These are phyloP conservation scores for Allium sativum DNA, from an alignment of 106 monocot genomes.

Conservation along the genomic window DNA sequence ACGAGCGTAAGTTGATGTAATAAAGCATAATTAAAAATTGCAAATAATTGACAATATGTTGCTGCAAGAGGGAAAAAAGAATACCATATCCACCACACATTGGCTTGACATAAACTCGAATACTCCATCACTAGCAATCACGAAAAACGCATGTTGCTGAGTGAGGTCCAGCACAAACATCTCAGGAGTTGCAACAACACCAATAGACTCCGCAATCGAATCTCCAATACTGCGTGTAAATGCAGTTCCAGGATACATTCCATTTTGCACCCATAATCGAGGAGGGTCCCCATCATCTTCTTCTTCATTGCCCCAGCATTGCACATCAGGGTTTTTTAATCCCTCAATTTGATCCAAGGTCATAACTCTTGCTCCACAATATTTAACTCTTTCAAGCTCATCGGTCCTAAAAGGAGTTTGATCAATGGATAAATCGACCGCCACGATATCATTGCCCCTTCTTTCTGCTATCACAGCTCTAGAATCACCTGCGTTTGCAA, in stretches of 20 bases:
- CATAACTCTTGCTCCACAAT: conserved; percentile 87
- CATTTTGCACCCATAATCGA: conserved; percentile 90
- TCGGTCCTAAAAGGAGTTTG: conserved; percentile 88
- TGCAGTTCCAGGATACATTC: conserved; percentile 96
- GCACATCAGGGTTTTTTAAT: conserved; percentile 79
- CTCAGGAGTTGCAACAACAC: conserved; percentile 83
- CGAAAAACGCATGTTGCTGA: conserved; percentile 69
- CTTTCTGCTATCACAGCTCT: conserved; percentile 88
- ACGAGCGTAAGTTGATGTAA: too few relatives aligned
- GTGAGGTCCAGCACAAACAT: conserved; percentile 72
- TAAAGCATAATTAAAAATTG: too few relatives aligned
- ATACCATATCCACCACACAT: conserved; percentile 89
- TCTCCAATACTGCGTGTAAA: conserved; percentile 95
- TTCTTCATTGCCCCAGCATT: conserved; percentile 83
- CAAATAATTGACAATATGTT: too few relatives aligned
- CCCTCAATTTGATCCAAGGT: conserved; percentile 97
- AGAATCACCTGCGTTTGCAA: conserved; percentile 93
- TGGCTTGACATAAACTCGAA: conserved; percentile 97
- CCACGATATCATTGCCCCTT: conserved; percentile 51
- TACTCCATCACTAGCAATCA: conserved; percentile 96
- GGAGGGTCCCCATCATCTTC: conserved; percentile 95
- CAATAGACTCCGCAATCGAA: conserved; percentile 90
- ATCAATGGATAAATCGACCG: conserved; percentile 82
- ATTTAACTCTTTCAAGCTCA: conserved; percentile 88
- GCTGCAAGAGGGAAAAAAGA: not conserved